These are phyloP conservation scores for Zymoseptoria pseudotritici DNA, from an alignment of 2,329 filamentous ascomycete species.

Conservation along the genomic window DNA sequence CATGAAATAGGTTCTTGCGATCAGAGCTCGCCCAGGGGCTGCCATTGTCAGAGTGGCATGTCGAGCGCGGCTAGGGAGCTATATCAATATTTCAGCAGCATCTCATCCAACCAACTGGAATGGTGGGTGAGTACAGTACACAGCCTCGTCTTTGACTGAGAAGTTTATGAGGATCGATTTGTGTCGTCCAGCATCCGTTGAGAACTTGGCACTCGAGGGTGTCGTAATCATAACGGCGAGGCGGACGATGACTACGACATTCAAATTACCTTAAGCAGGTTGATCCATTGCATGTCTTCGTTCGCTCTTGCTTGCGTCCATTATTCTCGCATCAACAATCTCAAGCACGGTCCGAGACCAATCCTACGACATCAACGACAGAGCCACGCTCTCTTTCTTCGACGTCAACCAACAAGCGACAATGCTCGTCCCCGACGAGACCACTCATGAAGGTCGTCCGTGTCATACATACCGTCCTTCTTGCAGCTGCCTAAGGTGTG, in stretches of 20 bases:
- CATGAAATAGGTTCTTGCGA: no score
- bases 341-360: background rate
- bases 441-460: background rate
- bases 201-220: background rate
- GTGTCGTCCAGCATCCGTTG: background rate
- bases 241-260: background rate
- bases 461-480: background rate
- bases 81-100: no score
- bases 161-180: no score
- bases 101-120: no score
- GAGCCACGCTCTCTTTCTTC: background rate
- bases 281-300: background rate
- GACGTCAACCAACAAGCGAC: background rate
- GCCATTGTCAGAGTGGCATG: no score
- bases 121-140: background rate
- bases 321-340: background rate
- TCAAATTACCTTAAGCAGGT: background rate
- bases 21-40: no score
- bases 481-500: background rate
- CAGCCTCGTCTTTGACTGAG: background rate
- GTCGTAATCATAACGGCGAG: background rate
- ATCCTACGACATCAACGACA: background rate
- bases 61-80: no score
- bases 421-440: background rate
- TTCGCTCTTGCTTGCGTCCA: background rate